Conservation (phyloP, 2,329 filamentous ascomycete species). For the Trichophyton rubrum region DNA sequence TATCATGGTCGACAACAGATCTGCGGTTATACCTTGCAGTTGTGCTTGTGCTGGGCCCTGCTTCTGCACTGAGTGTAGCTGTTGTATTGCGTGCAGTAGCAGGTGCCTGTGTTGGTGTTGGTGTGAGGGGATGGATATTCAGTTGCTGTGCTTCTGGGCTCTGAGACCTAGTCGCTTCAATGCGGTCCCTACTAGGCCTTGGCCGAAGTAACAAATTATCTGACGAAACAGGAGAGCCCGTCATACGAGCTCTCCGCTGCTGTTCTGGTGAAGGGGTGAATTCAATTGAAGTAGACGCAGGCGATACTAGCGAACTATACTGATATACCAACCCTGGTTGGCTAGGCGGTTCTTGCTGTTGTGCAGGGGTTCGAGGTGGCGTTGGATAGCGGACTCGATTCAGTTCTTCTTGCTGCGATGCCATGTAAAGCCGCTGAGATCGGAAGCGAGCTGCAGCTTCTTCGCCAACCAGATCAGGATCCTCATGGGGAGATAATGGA, state of each 20-base stretch:
- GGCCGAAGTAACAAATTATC: neutral
- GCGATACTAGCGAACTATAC: conserved; percentile 13
- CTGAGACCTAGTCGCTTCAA: neutral
- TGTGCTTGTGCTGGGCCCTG: neutral
- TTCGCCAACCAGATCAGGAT: conserved; percentile 56
- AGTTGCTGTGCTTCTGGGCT: neutral
- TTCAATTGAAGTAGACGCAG: neutral
- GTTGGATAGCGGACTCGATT: conserved; percentile 17
- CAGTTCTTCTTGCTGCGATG: conserved; percentile 37
- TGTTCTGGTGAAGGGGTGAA: conserved; percentile 1
- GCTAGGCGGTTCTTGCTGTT: conserved; percentile 4
- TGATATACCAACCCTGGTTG: conserved; percentile 26
- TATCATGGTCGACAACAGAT: conserved; percentile 16
- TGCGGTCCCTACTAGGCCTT: neutral
- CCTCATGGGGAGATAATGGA: conserved; percentile 46
- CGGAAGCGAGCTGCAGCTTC: conserved; percentile 48
- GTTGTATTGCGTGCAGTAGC: neutral
- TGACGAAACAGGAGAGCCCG: neutral
- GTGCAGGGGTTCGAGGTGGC: neutral
- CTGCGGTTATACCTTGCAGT: neutral
- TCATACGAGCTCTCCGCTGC: neutral
- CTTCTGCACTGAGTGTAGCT: neutral
- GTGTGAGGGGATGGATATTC: neutral
- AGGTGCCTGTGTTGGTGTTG: neutral
- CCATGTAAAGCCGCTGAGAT: conserved; percentile 40